Evolutionary conservation across 2,329 filamentous ascomycete species (phyloP).

Genomic region (Sclerotinia minor): DNA sequence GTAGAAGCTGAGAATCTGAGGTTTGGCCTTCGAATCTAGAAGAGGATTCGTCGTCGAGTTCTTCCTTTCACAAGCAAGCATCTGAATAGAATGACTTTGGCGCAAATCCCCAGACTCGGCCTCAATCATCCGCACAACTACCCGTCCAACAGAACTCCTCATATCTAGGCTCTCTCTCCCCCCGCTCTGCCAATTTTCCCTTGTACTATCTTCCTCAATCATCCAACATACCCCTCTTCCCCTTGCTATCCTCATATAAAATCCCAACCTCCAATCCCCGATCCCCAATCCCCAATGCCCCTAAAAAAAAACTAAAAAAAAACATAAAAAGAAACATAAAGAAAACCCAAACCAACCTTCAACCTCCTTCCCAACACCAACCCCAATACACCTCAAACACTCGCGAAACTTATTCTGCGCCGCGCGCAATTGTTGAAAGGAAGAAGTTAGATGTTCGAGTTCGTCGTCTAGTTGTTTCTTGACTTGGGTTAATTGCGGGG

Average conservation of each 20-base stretch:
- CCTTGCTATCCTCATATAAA: too few species aligned
- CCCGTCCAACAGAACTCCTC: neutral
- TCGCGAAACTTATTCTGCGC: conserved; percentile 92
- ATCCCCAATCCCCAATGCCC: neutral
- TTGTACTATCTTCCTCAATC: too few species aligned
- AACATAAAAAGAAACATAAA: neutral
- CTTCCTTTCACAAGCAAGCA: too few species aligned
- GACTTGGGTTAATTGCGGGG: conserved; percentile 83
- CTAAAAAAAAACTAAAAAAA: neutral
- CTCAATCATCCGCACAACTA: too few species aligned
- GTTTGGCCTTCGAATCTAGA: too few species aligned
- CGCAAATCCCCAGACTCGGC: too few species aligned
- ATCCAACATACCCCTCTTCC: neutral
- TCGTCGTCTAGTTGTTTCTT: conserved; percentile 97
- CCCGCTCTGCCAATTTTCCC: too few species aligned
- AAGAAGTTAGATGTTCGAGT: conserved; percentile 87
- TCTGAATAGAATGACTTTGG: too few species aligned
- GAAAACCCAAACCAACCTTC: conserved; percentile 40
- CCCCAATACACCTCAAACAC: conserved; percentile 75
- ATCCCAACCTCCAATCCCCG: too few species aligned
- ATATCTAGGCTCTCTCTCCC: too few species aligned
- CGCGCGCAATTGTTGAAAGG: conserved; percentile 84
- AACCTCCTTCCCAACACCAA: conserved; percentile 50
- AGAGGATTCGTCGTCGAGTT: neutral
- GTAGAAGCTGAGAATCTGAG: neutral